Conservation (phyloP, 2,329 filamentous ascomycete species). For the Pseudogymnoascus sp. region DNA sequence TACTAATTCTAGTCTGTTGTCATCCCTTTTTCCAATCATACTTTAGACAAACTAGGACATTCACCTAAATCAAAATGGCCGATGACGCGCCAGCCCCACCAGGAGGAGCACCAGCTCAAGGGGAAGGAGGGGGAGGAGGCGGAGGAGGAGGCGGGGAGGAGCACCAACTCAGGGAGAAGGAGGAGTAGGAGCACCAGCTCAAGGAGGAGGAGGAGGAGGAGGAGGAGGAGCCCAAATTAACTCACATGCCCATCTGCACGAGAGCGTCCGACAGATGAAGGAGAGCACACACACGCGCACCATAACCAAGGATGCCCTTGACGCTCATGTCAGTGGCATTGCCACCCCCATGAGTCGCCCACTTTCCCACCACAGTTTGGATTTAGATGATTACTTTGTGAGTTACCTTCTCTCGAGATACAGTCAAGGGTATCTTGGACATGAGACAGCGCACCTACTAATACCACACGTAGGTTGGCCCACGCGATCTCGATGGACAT, state of each 20-base stretch:
- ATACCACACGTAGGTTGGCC: conserved; percentile 37
- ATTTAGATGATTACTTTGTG: conserved; percentile 26
- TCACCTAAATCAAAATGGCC: neutral
- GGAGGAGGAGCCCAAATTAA: neutral
- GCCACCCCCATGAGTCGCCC: neutral
- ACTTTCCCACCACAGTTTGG: neutral
- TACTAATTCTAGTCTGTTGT: neutral
- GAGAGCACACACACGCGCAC: neutral
- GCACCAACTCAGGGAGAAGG: neutral
- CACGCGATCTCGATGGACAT: conserved; percentile 64
- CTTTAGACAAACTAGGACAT: neutral
- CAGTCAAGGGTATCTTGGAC: neutral
- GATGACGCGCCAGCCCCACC: neutral
- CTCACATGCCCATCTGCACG: neutral
- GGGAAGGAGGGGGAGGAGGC: neutral
- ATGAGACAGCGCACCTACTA: conserved; percentile 1
- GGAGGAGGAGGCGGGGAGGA: neutral
- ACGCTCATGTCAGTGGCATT: neutral
- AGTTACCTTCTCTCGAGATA: conserved; percentile 4
- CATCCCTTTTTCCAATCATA: neutral
- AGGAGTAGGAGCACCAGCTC: neutral
- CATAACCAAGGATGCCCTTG: neutral
- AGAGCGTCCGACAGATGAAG: neutral
- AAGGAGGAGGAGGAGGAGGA: neutral
- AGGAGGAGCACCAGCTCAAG: neutral